Conservation (phyloP, 2,329 filamentous ascomycete species). For the Apiospora sp. region DNA sequence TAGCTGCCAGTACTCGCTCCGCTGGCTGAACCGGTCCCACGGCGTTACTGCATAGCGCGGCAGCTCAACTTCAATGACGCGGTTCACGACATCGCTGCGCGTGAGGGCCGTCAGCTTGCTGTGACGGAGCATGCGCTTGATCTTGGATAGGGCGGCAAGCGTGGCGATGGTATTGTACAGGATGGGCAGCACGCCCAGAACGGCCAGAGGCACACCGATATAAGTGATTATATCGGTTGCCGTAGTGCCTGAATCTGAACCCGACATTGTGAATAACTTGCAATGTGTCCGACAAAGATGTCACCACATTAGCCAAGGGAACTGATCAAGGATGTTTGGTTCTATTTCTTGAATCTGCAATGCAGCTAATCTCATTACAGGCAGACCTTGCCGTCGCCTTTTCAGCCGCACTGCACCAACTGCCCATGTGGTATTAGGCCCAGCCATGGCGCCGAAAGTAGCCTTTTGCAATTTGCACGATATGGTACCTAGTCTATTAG, state of each 20-base stretch:
- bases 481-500: background rate
- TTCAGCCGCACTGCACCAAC: slow-evolving; percentile 32
- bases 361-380: background rate
- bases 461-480: background rate
- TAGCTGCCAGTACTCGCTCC: slow-evolving; percentile 65
- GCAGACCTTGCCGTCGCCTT: background rate
- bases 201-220: slow-evolving; percentile 64
- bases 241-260: slow-evolving; percentile 32
- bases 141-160: slow-evolving; percentile 65
- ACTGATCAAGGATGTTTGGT: background rate
- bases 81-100: slow-evolving; percentile 69
- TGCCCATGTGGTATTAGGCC: background rate
- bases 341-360: background rate
- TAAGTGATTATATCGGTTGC: slow-evolving; percentile 62
- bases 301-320: background rate
- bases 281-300: too few relatives aligned
- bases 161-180: slow-evolving; percentile 71
- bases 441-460: background rate
- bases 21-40: slow-evolving; percentile 60
- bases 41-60: slow-evolving; percentile 71
- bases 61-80: slow-evolving; percentile 71
- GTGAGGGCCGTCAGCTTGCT: slow-evolving; percentile 67
- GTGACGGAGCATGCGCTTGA: slow-evolving; percentile 64
- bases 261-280: slow-evolving; percentile 4
- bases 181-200: slow-evolving; percentile 68